Base-by-base conservation (phyloP, 2,329 filamentous ascomycete genomes). In the Xylaria sp. region DNA sequence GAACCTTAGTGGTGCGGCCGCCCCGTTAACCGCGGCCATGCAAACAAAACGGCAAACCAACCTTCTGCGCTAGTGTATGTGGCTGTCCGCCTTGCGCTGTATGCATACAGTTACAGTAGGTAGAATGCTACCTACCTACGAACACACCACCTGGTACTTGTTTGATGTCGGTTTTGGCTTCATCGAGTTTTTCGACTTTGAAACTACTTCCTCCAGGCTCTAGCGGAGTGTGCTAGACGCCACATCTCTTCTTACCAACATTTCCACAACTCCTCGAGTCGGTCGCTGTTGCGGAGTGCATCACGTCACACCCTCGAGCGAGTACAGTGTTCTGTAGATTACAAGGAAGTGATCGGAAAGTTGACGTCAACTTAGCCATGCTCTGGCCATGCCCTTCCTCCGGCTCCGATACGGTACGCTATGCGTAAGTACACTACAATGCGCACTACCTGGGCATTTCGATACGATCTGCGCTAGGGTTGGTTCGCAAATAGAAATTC, bases 321-420 rank as follows among this genome's bases (percentile, higher is more conserved):
- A 27, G 24, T 27, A 27, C 24, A 27, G 24, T 27, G 24, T 4
- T 27, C n/a, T 57, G 36, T 36, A 30, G 30, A 60, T 60, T 55
- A 21, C 54, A 67, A 47, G 47, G 27, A 55, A 32, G 48, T 54
- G 39, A 24, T 61, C n/a, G 30, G 42, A 34, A 7, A 48, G 45
- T 61, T 68, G 68, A 69, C 68, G 68, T 70, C 68, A 70, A 68
- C 60, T 30, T 51, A 62, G 61, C 50, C 54, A 51, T 61, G 57
- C 45, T 34, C 32, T 53, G 17, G n/a, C 45, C n/a, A 19, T 51
- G 24, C 24, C 48, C 48, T 51, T 5, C 61, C 61, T 61, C 61
- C 53, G 60, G 61, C 27, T 54, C 65, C 24, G 47, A 57, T 36
- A 54, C n/a, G 8, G 14, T 66, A 56, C 4, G 24, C 24, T 27